Percentiles rank a stretch among this genome's conserved stretches.
phyloP scores from a whole-genome alignment of 2,329 filamentous ascomycete species.

The Diplocarpon rosae region DNA sequence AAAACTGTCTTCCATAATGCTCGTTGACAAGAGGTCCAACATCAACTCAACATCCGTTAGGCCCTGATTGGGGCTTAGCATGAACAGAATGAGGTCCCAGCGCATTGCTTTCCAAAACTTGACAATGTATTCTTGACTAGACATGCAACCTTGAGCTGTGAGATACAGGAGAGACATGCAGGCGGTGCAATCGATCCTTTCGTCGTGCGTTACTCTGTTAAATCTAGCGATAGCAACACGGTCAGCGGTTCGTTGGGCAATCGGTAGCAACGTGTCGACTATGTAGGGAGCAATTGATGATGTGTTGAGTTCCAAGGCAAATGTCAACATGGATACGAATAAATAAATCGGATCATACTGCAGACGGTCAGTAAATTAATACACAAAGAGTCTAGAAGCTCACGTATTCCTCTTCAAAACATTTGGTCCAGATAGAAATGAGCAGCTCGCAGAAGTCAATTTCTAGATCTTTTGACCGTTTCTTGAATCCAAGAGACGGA shows the following conservation, averaged over 20 bases:
- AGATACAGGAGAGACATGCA: slow-evolving; percentile 58
- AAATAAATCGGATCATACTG: slow-evolving; percentile 53
- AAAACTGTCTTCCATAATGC: slow-evolving; percentile 50
- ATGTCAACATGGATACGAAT: slow-evolving; percentile 52
- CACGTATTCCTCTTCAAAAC: slow-evolving; percentile 46
- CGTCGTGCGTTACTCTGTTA: slow-evolving; percentile 34
- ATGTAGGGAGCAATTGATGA: slow-evolving; percentile 47
- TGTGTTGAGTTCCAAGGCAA: slow-evolving; percentile 52
- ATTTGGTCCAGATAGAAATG: slow-evolving; percentile 57
- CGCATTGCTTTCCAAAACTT: slow-evolving; percentile 59
- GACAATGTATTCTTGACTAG: slow-evolving; percentile 25
- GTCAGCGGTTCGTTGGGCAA: slow-evolving; percentile 46
- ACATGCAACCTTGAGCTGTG: slow-evolving; percentile 47
- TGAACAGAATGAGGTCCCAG: slow-evolving; percentile 53
- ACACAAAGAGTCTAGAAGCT: not conserved
- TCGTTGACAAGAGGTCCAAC: slow-evolving; percentile 56
- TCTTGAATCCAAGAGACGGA: slow-evolving; percentile 41
- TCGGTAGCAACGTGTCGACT: slow-evolving; percentile 43
- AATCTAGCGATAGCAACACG: slow-evolving; percentile 36
- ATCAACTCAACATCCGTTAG: slow-evolving; percentile 51
- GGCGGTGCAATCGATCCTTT: slow-evolving; percentile 49
- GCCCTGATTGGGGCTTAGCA: slow-evolving; percentile 57
- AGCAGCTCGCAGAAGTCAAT: slow-evolving; percentile 54
- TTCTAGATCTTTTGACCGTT: slow-evolving; percentile 41
- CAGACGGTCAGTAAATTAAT: slow-evolving; percentile 2